phyloP scores from a whole-genome alignment of 2,329 filamentous ascomycete genomes.

The Lachnellula cervina region DNA sequence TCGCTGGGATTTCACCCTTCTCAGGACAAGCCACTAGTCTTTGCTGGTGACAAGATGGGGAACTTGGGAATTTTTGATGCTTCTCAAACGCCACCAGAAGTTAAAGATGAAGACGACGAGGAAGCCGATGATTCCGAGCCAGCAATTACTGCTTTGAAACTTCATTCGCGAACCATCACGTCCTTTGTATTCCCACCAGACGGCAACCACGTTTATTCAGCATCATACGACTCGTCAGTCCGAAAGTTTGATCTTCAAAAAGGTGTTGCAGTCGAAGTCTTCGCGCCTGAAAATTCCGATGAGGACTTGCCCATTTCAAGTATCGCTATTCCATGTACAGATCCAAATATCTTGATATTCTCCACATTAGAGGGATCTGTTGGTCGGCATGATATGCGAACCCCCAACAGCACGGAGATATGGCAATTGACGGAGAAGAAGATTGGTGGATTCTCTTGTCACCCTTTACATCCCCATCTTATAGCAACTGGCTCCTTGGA shows the following conservation, averaged over 20 bases:
- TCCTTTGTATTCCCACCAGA: conserved; percentile 75
- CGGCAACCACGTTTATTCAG: conserved; percentile 70
- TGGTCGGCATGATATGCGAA: conserved; percentile 74
- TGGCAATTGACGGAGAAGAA: conserved; percentile 86
- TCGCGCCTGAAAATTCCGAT: conserved; percentile 63
- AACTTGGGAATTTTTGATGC: conserved; percentile 88
- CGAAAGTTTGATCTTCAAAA: conserved; percentile 79
- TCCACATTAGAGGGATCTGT: conserved; percentile 79
- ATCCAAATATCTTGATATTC: conserved; percentile 76
- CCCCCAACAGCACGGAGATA: conserved; percentile 53
- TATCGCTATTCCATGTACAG: conserved; percentile 68
- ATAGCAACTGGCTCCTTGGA: conserved; percentile 87
- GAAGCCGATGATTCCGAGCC: conserved; percentile 65
- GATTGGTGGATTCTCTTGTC: conserved; percentile 86
- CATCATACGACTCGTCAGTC: conserved; percentile 91
- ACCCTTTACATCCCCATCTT: conserved; percentile 75
- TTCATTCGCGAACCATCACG: conserved; percentile 83
- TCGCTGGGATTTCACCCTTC: conserved; percentile 85
- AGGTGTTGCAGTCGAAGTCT: conserved; percentile 74
- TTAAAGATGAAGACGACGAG: conserved; percentile 56
- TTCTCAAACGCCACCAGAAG: conserved; percentile 57
- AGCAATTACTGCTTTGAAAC: conserved; percentile 83
- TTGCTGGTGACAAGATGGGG: conserved; percentile 92
- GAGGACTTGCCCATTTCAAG: conserved; percentile 78
- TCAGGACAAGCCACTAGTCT: conserved; percentile 77